Conservation (phyloP, 2,329 filamentous ascomycete genomes). For the Botryotinia narcissicola region DNA sequence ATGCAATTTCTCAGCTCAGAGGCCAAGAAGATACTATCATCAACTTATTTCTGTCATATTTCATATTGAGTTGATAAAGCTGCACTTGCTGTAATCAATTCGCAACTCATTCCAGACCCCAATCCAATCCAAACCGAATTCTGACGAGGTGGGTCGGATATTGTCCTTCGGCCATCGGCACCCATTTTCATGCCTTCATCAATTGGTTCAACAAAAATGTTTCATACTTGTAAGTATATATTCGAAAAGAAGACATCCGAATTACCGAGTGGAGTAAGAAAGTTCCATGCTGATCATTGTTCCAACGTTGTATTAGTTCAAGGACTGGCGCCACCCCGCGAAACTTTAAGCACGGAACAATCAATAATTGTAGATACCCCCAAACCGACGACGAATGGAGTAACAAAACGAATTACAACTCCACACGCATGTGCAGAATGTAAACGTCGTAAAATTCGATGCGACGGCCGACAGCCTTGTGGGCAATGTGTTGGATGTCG, state of each 20-base stretch:
- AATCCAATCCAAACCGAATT: not conserved
- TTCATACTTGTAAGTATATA: slow-evolving; percentile 38
- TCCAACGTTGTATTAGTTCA: slow-evolving; percentile 31
- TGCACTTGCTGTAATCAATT: slow-evolving; percentile 11
- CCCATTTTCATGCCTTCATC: slow-evolving; percentile 34
- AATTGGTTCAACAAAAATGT: slow-evolving; percentile 36
- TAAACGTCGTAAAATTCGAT: slow-evolving; percentile 78
- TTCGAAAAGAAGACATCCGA: not conserved
- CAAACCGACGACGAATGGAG: slow-evolving; percentile 39
- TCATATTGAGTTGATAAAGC: slow-evolving; percentile 18
- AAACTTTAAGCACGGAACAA: slow-evolving; percentile 29
- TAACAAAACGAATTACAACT: slow-evolving; percentile 53
- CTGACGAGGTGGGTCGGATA: slow-evolving; percentile 5
- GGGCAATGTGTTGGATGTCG: slow-evolving; percentile 80
- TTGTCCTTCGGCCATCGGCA: slow-evolving; percentile 11
- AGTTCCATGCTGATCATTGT: slow-evolving; percentile 18
- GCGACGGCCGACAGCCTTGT: slow-evolving; percentile 78
- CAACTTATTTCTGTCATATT: slow-evolving; percentile 16
- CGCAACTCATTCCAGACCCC: slow-evolving; percentile 3
- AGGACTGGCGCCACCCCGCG: slow-evolving; percentile 36
- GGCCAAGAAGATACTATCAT: slow-evolving; percentile 5
- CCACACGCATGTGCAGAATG: slow-evolving; percentile 72
- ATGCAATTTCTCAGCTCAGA: not conserved
- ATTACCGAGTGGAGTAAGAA: slow-evolving; percentile 12
- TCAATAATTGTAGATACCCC: slow-evolving; percentile 29